Percentiles rank a stretch among this genome's conserved stretches.
phyloP scores from a whole-genome alignment of 2,329 filamentous ascomycete genomes.

The Trichoderma sp. region DNA sequence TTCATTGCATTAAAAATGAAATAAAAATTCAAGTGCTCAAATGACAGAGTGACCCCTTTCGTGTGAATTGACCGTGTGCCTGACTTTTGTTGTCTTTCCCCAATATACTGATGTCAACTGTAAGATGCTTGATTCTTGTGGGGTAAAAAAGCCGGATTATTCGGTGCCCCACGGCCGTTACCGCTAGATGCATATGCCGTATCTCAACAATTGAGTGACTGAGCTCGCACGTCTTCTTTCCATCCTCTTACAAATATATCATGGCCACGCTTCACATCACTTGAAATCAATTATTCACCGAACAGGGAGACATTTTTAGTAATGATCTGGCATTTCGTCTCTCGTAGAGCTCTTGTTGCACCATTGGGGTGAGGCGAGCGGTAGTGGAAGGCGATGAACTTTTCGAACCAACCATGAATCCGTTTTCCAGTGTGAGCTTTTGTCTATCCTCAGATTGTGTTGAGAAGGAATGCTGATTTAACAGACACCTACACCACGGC shows the following conservation, averaged over 20 bases:
- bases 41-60: neutral
- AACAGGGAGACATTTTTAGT: neutral
- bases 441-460: too few species aligned
- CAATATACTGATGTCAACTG: neutral
- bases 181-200: neutral
- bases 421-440: conserved; percentile 18
- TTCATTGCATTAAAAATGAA: neutral
- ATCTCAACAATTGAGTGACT: neutral
- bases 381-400: neutral
- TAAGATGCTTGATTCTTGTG: neutral
- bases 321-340: neutral
- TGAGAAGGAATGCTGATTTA: neutral
- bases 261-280: neutral
- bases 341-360: neutral
- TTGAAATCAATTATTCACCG: neutral
- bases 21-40: neutral
- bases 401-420: conserved; percentile 14
- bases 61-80: neutral
- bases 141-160: neutral
- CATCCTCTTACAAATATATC: neutral
- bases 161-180: neutral
- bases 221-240: neutral
- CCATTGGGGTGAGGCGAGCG: conserved; percentile 5
- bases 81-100: neutral
- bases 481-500: conserved; percentile 41